A percentile compares a stretch with the other conserved stretches of the same genome.
Evolutionary conservation across 1,139 yeast species (phyloP).

Genomic region (Protomyces inundatus): DNA sequence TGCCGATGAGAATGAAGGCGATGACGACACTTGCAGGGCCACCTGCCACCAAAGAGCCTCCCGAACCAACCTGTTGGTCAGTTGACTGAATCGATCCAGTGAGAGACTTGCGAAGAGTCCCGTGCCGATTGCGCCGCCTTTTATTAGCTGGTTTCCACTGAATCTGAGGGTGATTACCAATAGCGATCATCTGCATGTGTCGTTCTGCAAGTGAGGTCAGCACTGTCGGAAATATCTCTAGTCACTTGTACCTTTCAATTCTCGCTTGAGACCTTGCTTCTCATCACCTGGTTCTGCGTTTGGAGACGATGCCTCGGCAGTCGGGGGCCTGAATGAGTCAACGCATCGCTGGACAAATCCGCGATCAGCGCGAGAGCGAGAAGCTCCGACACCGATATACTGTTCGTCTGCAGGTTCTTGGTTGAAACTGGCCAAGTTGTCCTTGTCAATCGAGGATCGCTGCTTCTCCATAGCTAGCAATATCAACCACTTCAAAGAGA

Average conservation of each 20-base stretch:
- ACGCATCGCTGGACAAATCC: no score
- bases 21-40: constrained; percentile 65
- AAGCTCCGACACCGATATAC: no score
- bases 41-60: constrained; percentile 51
- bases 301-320: no score
- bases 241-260: neutral
- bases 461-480: no score
- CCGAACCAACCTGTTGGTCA: constrained; percentile 57
- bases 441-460: no score
- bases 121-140: constrained; percentile 62
- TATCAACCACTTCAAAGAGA: no score
- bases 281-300: neutral
- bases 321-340: no score
- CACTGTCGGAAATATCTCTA: constrained; percentile 45
- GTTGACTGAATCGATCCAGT: constrained; percentile 51
- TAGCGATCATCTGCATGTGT: constrained; percentile 48
- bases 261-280: neutral
- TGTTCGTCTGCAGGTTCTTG: no score
- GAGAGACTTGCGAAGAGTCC: constrained; percentile 67
- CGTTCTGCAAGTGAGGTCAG: constrained; percentile 41
- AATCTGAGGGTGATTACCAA: constrained; percentile 58
- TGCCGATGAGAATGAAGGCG: constrained; percentile 47
- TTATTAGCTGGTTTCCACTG: constrained; percentile 80
- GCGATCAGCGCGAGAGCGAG: no score
- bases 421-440: no score